Base-by-base conservation (phyloP, 2,329 filamentous ascomycete genomes). In the Aschersonia sp. region DNA sequence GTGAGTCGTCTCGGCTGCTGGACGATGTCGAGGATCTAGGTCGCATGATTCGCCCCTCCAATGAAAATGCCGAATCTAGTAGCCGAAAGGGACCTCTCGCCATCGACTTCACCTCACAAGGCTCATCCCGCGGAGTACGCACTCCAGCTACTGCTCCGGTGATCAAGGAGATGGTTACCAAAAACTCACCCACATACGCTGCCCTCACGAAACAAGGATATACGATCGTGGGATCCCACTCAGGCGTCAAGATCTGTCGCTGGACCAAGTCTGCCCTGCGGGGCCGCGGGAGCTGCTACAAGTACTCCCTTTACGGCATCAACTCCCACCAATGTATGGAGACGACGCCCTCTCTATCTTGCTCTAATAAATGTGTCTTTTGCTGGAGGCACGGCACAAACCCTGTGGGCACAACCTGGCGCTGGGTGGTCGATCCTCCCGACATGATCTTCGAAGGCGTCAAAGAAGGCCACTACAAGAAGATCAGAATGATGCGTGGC, bases 321-420 rank as follows among this genome's bases (percentile, higher is more conserved):
- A 80, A 85, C 54, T 96, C 89, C 0, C 92, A 98, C 61, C 84
- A 94, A 52, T 98, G 91, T 66, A 98, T 98, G 92, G 91, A 98
- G 67, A 91, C 91, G 2, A 97, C 91, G 0, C 91, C 91, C 0
- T 95, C 89, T 0, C 77, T 98, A 4, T 94, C 88, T 7, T 98
- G 91, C 73, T 92, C 85, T 52, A 97, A 97, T 71, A 97, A 98
- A 65, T 97, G 92, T 64, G 88, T 98, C 54, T 98, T 97, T 65
- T 98, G 91, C 74, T 98, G 91, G 92, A 82, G 92, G 5, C 92
- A 97, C 61, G 92, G 91, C 47, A 97, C 92, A 0, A 98, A 97
- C 62, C 91, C 91, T 0, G 92, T 97, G 0, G 89, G 89, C 45
- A 97, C 92, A 3, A 94, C 85, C 4, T 97, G 92, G 91, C 82